These are phyloP conservation scores for Candida parachauliodes DNA, from an alignment of 805 yeast species.

Conservation along the genomic window DNA sequence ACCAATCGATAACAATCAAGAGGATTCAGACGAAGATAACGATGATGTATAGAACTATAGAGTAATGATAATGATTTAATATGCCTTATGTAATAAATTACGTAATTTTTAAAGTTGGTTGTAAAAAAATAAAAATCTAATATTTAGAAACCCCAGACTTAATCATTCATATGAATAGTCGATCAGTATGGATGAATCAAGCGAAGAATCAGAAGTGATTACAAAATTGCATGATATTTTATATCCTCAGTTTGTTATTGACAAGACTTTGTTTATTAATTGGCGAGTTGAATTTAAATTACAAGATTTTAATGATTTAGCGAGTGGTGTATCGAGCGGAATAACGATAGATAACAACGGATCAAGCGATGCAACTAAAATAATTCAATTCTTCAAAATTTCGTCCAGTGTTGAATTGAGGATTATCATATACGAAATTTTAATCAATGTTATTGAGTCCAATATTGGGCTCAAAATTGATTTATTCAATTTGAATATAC, in stretches of 20 bases:
- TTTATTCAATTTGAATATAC: conserved; percentile 15
- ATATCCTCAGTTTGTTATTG: conserved; percentile 21
- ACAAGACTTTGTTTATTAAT: conserved; percentile 24
- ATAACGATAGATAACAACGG: conserved; percentile 14
- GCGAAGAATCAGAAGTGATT: conserved; percentile 18
- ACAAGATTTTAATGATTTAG: conserved; percentile 17
- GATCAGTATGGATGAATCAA: conserved; percentile 15
- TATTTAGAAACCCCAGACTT: conserved; percentile 10
- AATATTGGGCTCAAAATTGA: conserved; percentile 13
- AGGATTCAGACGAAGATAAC: background rate
- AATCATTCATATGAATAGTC: background rate
- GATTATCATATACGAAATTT: conserved; percentile 23
- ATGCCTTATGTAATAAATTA: background rate
- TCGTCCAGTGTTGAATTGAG: conserved; percentile 23
- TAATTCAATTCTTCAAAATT: conserved; percentile 19
- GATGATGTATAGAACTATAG: background rate
- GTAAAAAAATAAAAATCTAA: background rate
- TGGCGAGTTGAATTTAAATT: conserved; percentile 35
- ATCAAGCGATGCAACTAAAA: conserved; percentile 10
- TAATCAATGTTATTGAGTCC: conserved; percentile 18
- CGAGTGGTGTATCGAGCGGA: conserved; percentile 22
- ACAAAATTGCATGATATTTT: background rate
- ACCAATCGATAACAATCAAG: conserved; percentile 4
- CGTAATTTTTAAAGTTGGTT: background rate
- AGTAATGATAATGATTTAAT: background rate